Evolutionary conservation across 108 stramenopile species (phyloP), one percentile per base, ranked within the genome.

Genomic region (Fragilaria crotonensis): DNA sequence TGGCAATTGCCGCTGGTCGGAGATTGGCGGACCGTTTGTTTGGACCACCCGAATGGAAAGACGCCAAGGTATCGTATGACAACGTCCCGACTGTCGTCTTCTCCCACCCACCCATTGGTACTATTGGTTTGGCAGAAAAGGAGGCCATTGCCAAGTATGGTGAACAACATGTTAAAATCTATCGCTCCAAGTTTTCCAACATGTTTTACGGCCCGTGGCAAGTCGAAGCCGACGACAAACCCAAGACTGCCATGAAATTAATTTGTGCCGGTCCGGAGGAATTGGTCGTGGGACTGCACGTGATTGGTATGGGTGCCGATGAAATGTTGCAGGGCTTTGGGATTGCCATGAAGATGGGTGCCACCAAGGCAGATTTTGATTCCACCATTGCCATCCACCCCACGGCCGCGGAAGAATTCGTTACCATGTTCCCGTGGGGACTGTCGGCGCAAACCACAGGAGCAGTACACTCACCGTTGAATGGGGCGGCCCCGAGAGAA

Each of bases 241-340:
- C 83, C 27, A 80, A 79, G 48, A 83, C 54, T 2, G 19, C 49
- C 48, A 69, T 69, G 68, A 69, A 69, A 62, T 23, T 85, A 33
- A 74, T 96, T 23, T 92, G 89, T 53, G 81, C 81, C 20, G 95
- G 94, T 25, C 36, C 55, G 20, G 72, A 89, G 17, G 88, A 96
- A 62, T 61, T 72, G 23, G 89, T 56, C 2, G 54, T 56, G 55
- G 93, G 78, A 5, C 52, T 94, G 1, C 93, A 94, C 67, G 76
- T 94, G 22, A 93, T 96, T 48, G 96, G 96, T 5, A 88, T 93
- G 77, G 94, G 85, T 14, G 75, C 83, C 3, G 98, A 97, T 56
- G 98, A 98, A 72, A 92, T 98, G 87, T 60, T 98, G 30, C 98
- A 98, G 61, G 98, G 98, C 21, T 95, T 98, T 62, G 90, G 79